Evolutionary conservation across 2,329 filamentous ascomycete species (phyloP), one percentile per base, ranked within the genome.

Genomic region (Colletotrichum shisoi): DNA sequence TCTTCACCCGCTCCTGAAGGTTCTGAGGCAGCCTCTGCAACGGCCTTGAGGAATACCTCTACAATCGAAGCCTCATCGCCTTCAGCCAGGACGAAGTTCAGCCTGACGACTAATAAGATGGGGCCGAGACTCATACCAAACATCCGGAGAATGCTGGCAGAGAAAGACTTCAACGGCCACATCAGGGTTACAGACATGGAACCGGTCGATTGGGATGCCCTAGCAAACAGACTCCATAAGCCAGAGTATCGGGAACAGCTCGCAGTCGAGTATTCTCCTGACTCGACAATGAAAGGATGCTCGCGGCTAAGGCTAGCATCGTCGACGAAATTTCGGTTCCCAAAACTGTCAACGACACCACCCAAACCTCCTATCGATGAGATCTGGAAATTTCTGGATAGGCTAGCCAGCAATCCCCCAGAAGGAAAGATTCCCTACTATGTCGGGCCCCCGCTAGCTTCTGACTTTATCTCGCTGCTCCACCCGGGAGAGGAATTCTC

Each of bases 351-450:
- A 27, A 27, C 27, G 27, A 27, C 27, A 27, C 27, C 27, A 27
- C 27, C 27, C 27, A 27, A 27, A 27, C 27, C 27, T 27, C 27
- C 27, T 27, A 59, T 44, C 6, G 40, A 44, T 17, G 49, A 53
- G 27, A 12, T 53, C 4, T 27, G n/a, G 49, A 17, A 27, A 17
- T 67, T 62, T 42, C 57, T 67, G 11, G 42, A 57, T 21, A 17
- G 60, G 21, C 27, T 51, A 11, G 40, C 59, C 19, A 46, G 57
- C 8, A 39, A 31, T 21, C 57, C 57, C n/a, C 63, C 63, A 15
- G 39, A 42, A 19, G 40, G 45, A 21, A 57, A 48, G 15, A 57
- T 62, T 42, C 42, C 17, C 17, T 67, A 67, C 37, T 67, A 67
- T 37, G 52, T 57, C 57, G 57, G 63, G 15, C 57, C 51, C 17